Base-by-base conservation (phyloP, 495 filamentous ascomycete species). In the Tuber indicum region DNA sequence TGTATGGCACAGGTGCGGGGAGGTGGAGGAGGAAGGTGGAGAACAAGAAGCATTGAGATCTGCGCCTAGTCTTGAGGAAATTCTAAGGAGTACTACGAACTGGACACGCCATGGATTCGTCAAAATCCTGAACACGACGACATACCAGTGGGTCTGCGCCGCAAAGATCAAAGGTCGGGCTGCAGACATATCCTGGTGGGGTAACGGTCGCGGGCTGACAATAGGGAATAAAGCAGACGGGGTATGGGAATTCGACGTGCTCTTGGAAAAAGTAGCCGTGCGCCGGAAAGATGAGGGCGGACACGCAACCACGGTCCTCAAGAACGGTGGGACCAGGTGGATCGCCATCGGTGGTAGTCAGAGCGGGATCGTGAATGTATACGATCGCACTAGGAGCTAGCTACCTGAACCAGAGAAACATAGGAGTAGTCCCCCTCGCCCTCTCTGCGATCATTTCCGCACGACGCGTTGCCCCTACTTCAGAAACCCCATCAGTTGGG, bases 271-370 rank as follows among this genome's bases (percentile, higher is more conserved):
- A 10, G 90, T 94, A 39, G 83, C 96, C 3, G 92, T 90, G 12
- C 87, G 92, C 42, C 98, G 96, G 96, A 86, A 89, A 21, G 96
- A 99, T 82, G 94, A 97, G 79, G 96, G 96, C 42, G 93, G 91
- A 7, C 90, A 97, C 44, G 93, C 92, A 49, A 95, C 90, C 10
- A 96, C 93, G 0, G 91, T 92, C 3, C 86, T 98, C 74, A 89
- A 90, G 47, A 85, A 87, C 73, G 90, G 89, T 1, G 81, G 78
- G 7, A 74, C 41, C 32, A 87, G 93, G 75, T 98, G 93, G 93
- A 88, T 97, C 12, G 94, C 92, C 14, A 87, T 98, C 32, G 32
- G 32, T 39, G 96, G 96, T 7, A 92, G 90, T 43, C 91, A 89
- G 52, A 92, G 90, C 71, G 96, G 96, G 43, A 90, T 99, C 41